Conservation (phyloP, 352 stramenopile species). For the Phytophthora vignae region DNA sequence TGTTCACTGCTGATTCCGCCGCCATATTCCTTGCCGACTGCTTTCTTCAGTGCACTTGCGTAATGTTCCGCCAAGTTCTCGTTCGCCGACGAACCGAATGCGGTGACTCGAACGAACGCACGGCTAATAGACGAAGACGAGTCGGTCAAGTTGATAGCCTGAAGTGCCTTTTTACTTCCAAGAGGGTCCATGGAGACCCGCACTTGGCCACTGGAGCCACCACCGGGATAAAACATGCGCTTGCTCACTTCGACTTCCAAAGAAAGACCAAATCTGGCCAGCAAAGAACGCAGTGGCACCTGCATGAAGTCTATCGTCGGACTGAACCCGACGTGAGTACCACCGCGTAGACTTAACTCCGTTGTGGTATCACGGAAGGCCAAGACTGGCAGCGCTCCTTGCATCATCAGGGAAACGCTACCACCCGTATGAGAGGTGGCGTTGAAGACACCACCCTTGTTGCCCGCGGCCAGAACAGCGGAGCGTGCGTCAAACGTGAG, state of each 20-base stretch:
- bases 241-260: conserved; percentile 44
- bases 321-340: conserved; percentile 72
- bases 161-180: conserved; percentile 19
- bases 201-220: conserved; percentile 44
- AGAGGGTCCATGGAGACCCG: conserved; percentile 37
- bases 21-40: conserved; percentile 31
- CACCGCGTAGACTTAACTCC: conserved; percentile 51
- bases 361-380: conserved; percentile 40
- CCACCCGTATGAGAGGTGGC: conserved; percentile 60
- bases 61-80: conserved; percentile 52
- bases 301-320: conserved; percentile 74
- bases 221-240: conserved; percentile 63
- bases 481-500: conserved; percentile 45
- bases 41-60: conserved; percentile 37
- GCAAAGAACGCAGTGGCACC: conserved; percentile 43
- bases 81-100: conserved; percentile 47
- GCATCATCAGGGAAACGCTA: conserved; percentile 72
- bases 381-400: conserved; percentile 62
- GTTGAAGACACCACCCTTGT: conserved; percentile 19
- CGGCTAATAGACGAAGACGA: conserved; percentile 38
- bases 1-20: background rate
- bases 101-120: conserved; percentile 52
- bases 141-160: conserved; percentile 52
- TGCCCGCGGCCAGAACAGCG: conserved; percentile 14
- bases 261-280: conserved; percentile 54